These are phyloP conservation scores for Trametes hirsuta DNA, from an alignment of 1,284 basidiomycete genomes.

Conservation along the genomic window DNA sequence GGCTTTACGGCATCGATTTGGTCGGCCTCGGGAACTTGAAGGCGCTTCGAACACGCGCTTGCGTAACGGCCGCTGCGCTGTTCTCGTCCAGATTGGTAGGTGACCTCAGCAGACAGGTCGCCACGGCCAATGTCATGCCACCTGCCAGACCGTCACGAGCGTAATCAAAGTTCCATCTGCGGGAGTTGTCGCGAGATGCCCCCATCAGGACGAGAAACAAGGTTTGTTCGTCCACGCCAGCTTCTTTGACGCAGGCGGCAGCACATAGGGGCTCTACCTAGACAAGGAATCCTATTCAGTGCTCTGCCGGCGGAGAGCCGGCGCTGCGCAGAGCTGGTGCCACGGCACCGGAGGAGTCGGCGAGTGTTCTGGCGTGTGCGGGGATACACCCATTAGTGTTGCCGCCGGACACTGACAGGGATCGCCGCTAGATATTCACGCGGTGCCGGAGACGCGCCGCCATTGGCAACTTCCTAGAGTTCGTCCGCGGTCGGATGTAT, in stretches of 20 bases:
- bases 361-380: too few species aligned
- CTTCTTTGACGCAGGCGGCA: neutral
- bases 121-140: neutral
- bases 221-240: constrained; percentile 4
- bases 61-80: neutral
- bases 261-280: constrained; percentile 1
- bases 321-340: neutral
- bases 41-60: neutral
- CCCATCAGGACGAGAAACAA: neutral
- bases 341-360: neutral
- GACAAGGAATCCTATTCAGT: neutral
- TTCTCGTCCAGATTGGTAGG: too few species aligned
- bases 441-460: too few species aligned
- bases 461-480: too few species aligned
- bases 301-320: too few species aligned
- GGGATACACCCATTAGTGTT: too few species aligned
- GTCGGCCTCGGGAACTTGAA: too few species aligned
- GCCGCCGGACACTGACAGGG: too few species aligned
- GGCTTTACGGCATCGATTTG: too few species aligned
- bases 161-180: constrained; percentile 10
- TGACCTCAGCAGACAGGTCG: neutral
- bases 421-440: too few species aligned
- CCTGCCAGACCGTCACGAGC: neutral
- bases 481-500: too few species aligned
- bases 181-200: neutral